Base-by-base conservation (phyloP, 2,329 filamentous ascomycete species). In the Trichoderma sp. region DNA sequence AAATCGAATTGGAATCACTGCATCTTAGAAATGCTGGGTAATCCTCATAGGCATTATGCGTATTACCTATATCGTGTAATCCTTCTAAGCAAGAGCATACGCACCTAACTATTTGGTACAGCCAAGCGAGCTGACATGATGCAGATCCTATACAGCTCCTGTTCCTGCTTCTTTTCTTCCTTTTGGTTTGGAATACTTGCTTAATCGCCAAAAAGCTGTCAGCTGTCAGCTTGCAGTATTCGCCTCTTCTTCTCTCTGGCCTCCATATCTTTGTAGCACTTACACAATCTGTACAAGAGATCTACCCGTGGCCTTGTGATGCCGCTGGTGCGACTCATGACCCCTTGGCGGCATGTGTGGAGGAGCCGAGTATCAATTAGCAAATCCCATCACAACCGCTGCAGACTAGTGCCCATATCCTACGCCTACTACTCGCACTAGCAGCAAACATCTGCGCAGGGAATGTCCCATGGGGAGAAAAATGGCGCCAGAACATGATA, bases 381-480 rank as follows among this genome's bases (percentile, higher is more conserved):
- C 59, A 52, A 63, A 52, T 49, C 46, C n/a, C 18, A 49, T 49
- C 46, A 21, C n/a, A 21, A 46, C 43, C 10, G 10, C 43, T 4
- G 10, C 43, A 16, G 11, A 49, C 46, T 49, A 49, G 39, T 43
- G 39, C 39, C 39, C 39, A 43, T 43, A 43, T 43, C 39, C 39
- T 43, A 18, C 32, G 32, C 32, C 39, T 39, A 14, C 5, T 51
- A 26, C n/a, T 51, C 26, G 21, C 21, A 21, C 21, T 54, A 55
- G 51, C 51, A 65, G 49, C 49, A 56, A 46, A 11, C 7, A 65
- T 63, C 26, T 46, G 30, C 18, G 52, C 61, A 32, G 52, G 52
- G 51, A 34, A 34, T 65, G 51, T 55, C 61, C 52, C 61, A 65
- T 56, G 61, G 61, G 61, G 61, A 26, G 21, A 43, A 60, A 39